These are phyloP conservation scores for Akebia trifoliata DNA, from an alignment of 164 flowering plant species.

Conservation along the genomic window DNA sequence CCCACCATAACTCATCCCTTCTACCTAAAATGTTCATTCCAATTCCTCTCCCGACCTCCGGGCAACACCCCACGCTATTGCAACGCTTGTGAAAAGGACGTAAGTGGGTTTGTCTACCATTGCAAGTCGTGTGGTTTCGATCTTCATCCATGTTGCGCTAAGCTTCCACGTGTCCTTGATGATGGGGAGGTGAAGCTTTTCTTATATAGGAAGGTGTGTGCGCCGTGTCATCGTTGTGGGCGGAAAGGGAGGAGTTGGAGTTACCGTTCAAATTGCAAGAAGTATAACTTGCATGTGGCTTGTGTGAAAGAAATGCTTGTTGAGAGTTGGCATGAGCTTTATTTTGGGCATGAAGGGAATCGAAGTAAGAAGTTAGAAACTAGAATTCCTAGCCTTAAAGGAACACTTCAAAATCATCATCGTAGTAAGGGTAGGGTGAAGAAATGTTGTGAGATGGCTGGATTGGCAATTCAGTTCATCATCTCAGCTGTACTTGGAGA, in stretches of 20 bases:
- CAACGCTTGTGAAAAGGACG: constrained; percentile 82
- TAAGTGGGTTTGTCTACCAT: constrained; percentile 78
- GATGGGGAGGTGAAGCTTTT: constrained; percentile 64
- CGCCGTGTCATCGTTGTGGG: constrained; percentile 70
- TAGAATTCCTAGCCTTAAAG: constrained; percentile 57
- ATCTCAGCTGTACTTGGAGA: constrained; percentile 90
- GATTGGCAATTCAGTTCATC: constrained; percentile 63
- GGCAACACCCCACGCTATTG: constrained; percentile 58
- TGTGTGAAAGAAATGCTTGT: constrained; percentile 83
- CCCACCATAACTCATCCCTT: constrained; percentile 60
- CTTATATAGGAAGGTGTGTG: constrained; percentile 52
- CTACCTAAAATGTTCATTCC: constrained; percentile 74
- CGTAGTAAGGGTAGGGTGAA: constrained; percentile 46
- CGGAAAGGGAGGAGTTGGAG: constrained; percentile 85
- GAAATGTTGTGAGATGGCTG: constrained; percentile 85
- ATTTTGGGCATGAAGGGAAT: constrained; percentile 23
- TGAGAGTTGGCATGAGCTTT: constrained; percentile 74
- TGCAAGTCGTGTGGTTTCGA: constrained; percentile 78
- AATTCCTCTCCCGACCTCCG: constrained; percentile 59
- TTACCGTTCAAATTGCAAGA: constrained; percentile 69
- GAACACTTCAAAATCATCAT: constrained; percentile 40
- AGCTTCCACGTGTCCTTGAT: constrained; percentile 64
- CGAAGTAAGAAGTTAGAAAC: constrained; percentile 33
- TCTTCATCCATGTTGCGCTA: constrained; percentile 89
- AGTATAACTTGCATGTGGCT: constrained; percentile 75